Base-by-base conservation (phyloP, 257 asterid genomes). In the Solanum medicagineum region DNA sequence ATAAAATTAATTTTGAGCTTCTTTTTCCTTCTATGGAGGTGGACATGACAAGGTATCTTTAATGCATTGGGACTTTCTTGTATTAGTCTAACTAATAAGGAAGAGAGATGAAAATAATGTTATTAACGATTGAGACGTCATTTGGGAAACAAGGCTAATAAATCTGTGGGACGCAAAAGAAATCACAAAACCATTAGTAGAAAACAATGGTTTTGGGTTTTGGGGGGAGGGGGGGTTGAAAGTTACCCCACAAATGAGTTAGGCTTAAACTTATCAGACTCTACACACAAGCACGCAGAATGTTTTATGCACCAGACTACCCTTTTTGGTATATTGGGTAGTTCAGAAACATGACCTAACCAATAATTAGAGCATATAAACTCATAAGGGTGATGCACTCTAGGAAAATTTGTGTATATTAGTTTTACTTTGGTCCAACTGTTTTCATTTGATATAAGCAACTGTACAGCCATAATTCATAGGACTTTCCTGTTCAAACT, bases 401-500 rank as follows among this genome's bases (percentile, higher is more conserved):
- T 68, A 7, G 1, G 49, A 68, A 68, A 68, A 32, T 15, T 32
- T 68, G 49, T 22, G 42, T 74, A 51, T 51, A 77, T 53, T 51
- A 24, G 65, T n/a, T 26, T 77, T 77, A 24, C 26, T 11, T 16
- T 36, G 65, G 26, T 79, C 6, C 3, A 70, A 88, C 69, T 60
- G 47, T 55, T 83, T 94, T 68, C 88, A 93, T 90, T 94, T 92
- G 83, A 96, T 89, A 90, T 92, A 96, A 88, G 98, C 98, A 60
- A 94, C 91, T 69, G 97, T 96, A 89, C 98, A 96, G 14, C 98
- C 99, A 89, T 94, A 92, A 62, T 96, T 96, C 86, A 85, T 90
- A 1, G 96, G 92, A 90, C 94, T 94, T 88, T 94, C 98, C 91
- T 90, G 97, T 81, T 96, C 99, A 89, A 96, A 95, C 89, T 92